These are phyloP conservation scores for Tardiomyces blankii DNA, from an alignment of 1,139 yeast species.

Conservation along the genomic window DNA sequence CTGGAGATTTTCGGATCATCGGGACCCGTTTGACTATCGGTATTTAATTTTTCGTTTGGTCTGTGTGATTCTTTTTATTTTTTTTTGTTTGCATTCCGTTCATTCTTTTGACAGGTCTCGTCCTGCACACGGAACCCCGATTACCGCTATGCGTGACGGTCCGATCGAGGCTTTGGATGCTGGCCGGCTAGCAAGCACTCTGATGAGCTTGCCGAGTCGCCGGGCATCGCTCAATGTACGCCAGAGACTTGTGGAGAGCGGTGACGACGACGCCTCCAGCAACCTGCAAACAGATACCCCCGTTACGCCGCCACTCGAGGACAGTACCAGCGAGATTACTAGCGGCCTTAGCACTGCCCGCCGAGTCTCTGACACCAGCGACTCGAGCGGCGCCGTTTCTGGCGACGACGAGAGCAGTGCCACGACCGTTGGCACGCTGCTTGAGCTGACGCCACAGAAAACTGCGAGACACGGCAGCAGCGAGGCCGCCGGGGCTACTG, in stretches of 20 bases:
- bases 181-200: background rate
- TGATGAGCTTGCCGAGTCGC: background rate
- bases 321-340: no score
- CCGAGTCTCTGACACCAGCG: background rate
- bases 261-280: background rate
- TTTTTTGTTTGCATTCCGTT: no score
- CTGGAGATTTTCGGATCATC: no score
- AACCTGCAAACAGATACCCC: no score
- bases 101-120: no score
- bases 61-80: no score
- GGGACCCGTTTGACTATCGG: no score
- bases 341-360: background rate
- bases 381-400: background rate
- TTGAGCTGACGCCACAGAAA: no score
- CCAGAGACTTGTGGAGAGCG: background rate
- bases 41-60: no score
- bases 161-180: background rate
- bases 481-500: background rate
- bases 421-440: no score
- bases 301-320: background rate
- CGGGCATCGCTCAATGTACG: background rate
- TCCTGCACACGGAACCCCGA: no score
- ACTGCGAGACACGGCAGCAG: background rate
- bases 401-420: background rate
- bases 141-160: no score